Conservation (phyloP, 805 yeast species). For the Zygosaccharomyces kombuchaensis region DNA sequence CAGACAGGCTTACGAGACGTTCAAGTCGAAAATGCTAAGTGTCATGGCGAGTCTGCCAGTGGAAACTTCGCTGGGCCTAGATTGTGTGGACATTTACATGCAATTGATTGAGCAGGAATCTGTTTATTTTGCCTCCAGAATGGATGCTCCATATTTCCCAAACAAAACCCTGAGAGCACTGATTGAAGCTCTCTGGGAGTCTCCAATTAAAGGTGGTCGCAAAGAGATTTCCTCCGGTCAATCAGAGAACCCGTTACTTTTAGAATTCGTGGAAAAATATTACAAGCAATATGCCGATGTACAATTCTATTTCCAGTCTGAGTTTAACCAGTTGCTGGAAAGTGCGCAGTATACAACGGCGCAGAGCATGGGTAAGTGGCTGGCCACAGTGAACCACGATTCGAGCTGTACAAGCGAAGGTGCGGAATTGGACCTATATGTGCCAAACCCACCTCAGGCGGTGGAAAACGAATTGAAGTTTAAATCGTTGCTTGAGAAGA, state of each 20-base stretch:
- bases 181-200: constrained; percentile 37
- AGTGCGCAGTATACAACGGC: constrained; percentile 18
- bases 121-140: constrained; percentile 45
- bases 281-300: constrained; percentile 67
- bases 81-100: constrained; percentile 51
- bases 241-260: constrained; percentile 42
- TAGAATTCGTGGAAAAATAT: constrained; percentile 54
- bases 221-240: constrained; percentile 40
- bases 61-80: constrained; percentile 47
- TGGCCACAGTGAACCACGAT: constrained; percentile 37
- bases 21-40: constrained; percentile 42
- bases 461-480: constrained; percentile 43
- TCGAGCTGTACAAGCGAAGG: constrained; percentile 31
- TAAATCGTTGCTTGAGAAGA: constrained; percentile 62
- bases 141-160: constrained; percentile 60
- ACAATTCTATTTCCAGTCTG: constrained; percentile 65
- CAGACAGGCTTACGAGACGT: constrained; percentile 51
- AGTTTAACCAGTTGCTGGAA: constrained; percentile 34
- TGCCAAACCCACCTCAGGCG: constrained; percentile 45
- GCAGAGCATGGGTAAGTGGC: constrained; percentile 37
- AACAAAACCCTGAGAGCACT: constrained; percentile 45
- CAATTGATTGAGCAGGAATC: constrained; percentile 57
- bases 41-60: constrained; percentile 39
- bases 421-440: constrained; percentile 38
- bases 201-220: constrained; percentile 33